Conservation (phyloP, 768 basidiomycete species). For the Gloeopeniophorella convolvens region DNA sequence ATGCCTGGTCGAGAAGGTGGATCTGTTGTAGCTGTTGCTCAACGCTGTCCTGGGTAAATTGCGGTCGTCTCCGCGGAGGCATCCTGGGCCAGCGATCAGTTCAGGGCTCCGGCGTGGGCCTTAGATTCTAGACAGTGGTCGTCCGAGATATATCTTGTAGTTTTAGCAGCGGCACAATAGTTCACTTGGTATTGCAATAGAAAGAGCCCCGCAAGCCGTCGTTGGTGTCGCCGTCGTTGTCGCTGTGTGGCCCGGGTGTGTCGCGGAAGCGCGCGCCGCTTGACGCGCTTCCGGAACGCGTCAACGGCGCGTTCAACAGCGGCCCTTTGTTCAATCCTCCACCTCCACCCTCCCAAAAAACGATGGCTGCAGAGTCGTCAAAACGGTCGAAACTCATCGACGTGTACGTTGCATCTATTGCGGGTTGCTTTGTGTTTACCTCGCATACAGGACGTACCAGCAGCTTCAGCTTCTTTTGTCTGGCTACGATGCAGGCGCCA, state of each 20-base stretch:
- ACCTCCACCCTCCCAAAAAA: neutral
- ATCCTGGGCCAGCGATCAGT: constrained; percentile 31
- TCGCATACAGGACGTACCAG: constrained; percentile 47
- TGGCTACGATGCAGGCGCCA: constrained; percentile 52
- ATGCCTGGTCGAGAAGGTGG: constrained; percentile 80
- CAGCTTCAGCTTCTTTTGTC: constrained; percentile 55
- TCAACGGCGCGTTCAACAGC: constrained; percentile 3
- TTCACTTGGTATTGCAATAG: too few species aligned
- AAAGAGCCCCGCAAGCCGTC: too few species aligned
- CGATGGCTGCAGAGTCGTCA: constrained; percentile 41
- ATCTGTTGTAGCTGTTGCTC: constrained; percentile 90
- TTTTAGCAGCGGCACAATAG: too few species aligned
- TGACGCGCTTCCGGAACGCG: constrained; percentile 9
- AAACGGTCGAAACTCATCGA: constrained; percentile 68
- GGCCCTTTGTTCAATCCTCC: neutral
- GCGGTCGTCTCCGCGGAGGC: constrained; percentile 66
- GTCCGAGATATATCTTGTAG: too few species aligned
- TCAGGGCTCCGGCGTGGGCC: too few species aligned
- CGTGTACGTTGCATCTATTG: constrained; percentile 43
- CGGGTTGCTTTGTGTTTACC: neutral
- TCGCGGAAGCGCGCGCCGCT: neutral
- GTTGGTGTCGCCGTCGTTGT: neutral
- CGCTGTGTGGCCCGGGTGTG: too few species aligned
- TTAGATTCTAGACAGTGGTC: too few species aligned
- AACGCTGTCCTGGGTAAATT: constrained; percentile 77